These are phyloP conservation scores for Myxozyma geophila DNA, from an alignment of 805 yeast genomes.

Conservation along the genomic window DNA sequence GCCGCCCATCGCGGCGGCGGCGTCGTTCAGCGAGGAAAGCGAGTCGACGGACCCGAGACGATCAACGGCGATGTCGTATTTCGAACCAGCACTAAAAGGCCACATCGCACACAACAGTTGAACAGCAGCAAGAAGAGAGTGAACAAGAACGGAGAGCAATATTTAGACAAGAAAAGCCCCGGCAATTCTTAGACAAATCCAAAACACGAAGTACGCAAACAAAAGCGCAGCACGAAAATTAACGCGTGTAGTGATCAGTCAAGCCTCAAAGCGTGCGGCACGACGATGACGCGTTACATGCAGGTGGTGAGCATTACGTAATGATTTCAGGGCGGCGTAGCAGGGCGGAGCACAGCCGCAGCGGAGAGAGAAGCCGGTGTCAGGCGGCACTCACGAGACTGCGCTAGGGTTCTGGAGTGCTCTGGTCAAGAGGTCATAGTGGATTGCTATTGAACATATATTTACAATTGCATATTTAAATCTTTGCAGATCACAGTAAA, in stretches of 20 bases:
- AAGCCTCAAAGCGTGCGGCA: slow-evolving; percentile 1
- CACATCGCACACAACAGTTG: slow-evolving; percentile 1
- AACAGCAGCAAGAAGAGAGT: background rate
- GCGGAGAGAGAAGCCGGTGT: no score
- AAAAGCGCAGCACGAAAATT: background rate
- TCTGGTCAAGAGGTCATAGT: no score
- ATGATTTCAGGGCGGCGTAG: no score
- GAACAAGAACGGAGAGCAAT: background rate
- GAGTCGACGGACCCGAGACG: slow-evolving; percentile 2
- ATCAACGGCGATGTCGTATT: background rate
- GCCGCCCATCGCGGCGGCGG: slow-evolving; percentile 7
- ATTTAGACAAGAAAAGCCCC: background rate
- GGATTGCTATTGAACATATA: no score
- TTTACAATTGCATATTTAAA: no score
- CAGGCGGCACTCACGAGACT: no score
- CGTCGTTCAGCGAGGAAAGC: slow-evolving; percentile 3
- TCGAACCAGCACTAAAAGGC: background rate
- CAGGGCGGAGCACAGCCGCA: no score
- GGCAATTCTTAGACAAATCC: no score
- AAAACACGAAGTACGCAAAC: background rate
- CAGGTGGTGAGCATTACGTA: background rate
- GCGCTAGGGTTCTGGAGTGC: no score
- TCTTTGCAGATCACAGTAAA: no score
- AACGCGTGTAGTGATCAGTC: background rate
- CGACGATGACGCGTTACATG: background rate